phyloP scores from a whole-genome alignment of 257 asterid species.

The Fraxinus pennsylvanica region DNA sequence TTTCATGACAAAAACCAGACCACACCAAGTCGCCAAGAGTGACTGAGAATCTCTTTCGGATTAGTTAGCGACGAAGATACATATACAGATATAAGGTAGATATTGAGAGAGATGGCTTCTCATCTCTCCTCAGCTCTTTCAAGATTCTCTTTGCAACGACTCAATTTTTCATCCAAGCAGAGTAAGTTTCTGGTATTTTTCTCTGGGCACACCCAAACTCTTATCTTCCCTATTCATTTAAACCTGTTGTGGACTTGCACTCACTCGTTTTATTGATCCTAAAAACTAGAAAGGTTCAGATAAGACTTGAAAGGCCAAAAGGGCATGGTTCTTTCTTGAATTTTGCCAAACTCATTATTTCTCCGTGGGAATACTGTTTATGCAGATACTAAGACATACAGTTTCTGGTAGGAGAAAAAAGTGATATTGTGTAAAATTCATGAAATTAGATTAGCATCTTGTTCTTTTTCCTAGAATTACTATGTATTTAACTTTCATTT shows the following conservation, averaged over 20 bases:
- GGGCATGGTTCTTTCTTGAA: constrained; percentile 23
- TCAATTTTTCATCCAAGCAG: constrained; percentile 40
- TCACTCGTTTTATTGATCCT: not conserved
- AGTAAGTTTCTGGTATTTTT: constrained; percentile 35
- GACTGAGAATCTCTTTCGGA: not conserved
- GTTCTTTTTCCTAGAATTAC: not conserved
- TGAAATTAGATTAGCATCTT: too few relatives aligned
- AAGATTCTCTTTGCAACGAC: constrained; percentile 38
- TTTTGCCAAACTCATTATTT: not conserved
- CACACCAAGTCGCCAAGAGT: not conserved
- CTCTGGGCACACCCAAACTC: not conserved
- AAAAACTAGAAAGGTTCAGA: constrained; percentile 17
- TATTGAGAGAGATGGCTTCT: constrained; percentile 51
- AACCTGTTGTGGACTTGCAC: not conserved
- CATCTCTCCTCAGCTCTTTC: constrained; percentile 67
- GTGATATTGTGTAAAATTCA: too few relatives aligned
- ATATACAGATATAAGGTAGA: not conserved
- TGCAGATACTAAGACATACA: not conserved
- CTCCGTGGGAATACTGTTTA: not conserved
- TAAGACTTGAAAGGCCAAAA: constrained; percentile 19
- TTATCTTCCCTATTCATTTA: constrained; percentile 10
- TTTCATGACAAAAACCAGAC: not conserved
- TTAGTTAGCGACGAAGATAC: not conserved
- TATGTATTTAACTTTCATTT: too few relatives aligned
- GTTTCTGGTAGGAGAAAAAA: not conserved